These are phyloP conservation scores for Epichloe scottii DNA, from an alignment of 2,329 filamentous ascomycete genomes.

Conservation along the genomic window DNA sequence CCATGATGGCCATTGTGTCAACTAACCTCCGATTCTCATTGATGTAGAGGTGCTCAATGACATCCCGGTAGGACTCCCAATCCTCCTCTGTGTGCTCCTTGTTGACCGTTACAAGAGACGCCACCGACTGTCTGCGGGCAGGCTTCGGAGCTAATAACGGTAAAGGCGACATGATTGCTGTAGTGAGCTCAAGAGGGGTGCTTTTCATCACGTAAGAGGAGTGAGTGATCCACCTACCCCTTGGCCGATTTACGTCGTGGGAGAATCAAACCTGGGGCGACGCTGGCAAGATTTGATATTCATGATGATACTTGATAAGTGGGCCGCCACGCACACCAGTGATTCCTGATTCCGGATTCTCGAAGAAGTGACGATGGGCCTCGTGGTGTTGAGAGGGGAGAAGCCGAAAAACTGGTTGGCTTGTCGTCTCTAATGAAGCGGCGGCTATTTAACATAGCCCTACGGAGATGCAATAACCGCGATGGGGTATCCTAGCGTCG, in stretches of 20 bases:
- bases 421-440: no score
- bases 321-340: neutral
- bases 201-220: neutral
- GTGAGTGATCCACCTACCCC: neutral
- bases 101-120: constrained; percentile 13
- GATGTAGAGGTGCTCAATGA: constrained; percentile 23
- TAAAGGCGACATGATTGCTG: constrained; percentile 11
- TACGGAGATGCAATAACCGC: no score
- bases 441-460: no score
- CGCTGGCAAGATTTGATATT: neutral
- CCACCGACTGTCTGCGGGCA: constrained; percentile 15
- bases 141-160: constrained; percentile 22
- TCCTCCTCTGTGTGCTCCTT: constrained; percentile 25
- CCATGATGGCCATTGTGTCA: constrained; percentile 24
- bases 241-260: neutral
- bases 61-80: constrained; percentile 20
- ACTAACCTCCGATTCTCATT: constrained; percentile 22
- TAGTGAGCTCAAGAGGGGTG: neutral
- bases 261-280: neutral
- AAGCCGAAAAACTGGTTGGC: no score
- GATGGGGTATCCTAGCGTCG: no score
- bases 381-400: neutral
- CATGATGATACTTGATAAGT: neutral
- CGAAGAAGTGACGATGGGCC: neutral
- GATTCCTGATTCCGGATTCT: neutral